phyloP scores from a whole-genome alignment of 2,329 filamentous ascomycete genomes.

The Sporothrix dimorphospora region DNA sequence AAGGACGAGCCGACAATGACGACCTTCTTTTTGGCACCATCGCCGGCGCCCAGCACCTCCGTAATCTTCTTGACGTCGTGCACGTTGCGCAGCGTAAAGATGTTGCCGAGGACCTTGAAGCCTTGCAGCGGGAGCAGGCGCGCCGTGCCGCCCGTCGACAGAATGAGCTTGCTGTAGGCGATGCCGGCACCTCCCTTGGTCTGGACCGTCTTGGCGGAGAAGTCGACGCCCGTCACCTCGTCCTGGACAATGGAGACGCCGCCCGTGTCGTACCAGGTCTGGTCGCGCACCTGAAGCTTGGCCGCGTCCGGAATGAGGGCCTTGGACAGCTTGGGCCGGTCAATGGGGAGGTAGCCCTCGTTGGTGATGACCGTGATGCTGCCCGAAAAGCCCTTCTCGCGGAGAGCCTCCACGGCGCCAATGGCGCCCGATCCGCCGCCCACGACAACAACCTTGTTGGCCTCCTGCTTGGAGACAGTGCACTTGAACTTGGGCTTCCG shows the following conservation, averaged over 20 bases:
- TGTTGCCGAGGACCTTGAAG: conserved; percentile 82
- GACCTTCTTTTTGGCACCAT: conserved; percentile 71
- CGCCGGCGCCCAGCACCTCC: conserved; percentile 74
- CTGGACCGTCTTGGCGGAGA: conserved; percentile 70
- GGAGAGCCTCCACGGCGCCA: conserved; percentile 79
- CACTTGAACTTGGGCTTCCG: conserved; percentile 76
- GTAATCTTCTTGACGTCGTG: conserved; percentile 78
- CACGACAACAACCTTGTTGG: conserved; percentile 78
- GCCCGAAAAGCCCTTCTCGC: conserved; percentile 78
- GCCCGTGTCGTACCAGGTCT: conserved; percentile 73
- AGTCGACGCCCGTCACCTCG: conserved; percentile 76
- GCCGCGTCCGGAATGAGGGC: conserved; percentile 78
- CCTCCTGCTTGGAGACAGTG: conserved; percentile 46
- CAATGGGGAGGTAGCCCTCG: conserved; percentile 86
- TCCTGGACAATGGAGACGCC: conserved; percentile 62
- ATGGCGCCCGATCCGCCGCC: conserved; percentile 85
- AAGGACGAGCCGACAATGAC: conserved; percentile 92
- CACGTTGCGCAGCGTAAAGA: conserved; percentile 82
- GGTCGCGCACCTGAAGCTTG: conserved; percentile 77
- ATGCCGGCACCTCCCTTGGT: conserved; percentile 74
- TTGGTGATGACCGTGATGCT: conserved; percentile 80
- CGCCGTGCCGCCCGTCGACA: conserved; percentile 84
- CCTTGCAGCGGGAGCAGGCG: conserved; percentile 77
- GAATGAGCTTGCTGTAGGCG: conserved; percentile 83
- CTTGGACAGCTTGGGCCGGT: conserved; percentile 95